Conservation (phyloP, 257 asterid species). For the Solanum bulbocastanum region DNA sequence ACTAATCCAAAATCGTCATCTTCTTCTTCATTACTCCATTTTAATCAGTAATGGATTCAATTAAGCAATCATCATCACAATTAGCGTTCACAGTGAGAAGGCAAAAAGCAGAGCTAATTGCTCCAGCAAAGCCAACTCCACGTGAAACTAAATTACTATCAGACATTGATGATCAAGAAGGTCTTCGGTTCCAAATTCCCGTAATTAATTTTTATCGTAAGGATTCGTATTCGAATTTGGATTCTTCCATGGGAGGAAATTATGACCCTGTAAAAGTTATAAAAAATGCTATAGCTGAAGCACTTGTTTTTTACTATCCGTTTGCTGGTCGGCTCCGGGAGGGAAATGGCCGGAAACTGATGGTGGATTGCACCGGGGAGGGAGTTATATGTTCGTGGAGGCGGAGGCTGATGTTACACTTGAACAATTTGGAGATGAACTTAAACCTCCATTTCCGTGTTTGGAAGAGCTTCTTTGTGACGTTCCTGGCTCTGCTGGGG, state of each 20-base stretch:
- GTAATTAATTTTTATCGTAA: background rate
- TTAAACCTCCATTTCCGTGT: conserved; percentile 14
- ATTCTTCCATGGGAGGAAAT: background rate
- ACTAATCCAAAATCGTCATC: background rate
- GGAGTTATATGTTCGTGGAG: conserved; percentile 11
- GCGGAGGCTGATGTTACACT: conserved; percentile 19
- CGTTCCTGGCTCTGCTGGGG: conserved; percentile 40
- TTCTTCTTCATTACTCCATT: background rate
- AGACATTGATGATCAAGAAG: conserved; percentile 12
- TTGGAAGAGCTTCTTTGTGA: conserved; percentile 53
- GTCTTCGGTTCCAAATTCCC: conserved; percentile 8
- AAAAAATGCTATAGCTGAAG: conserved; percentile 5
- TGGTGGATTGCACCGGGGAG: conserved; percentile 17
- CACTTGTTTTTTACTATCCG: conserved; percentile 18
- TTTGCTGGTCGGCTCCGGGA: conserved; percentile 19
- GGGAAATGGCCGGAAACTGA: conserved; percentile 4
- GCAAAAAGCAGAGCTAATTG: conserved; percentile 5
- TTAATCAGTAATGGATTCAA: background rate
- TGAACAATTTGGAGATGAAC: conserved; percentile 1
- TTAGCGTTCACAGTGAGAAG: conserved; percentile 7
- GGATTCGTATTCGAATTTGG: background rate
- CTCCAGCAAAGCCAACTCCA: conserved; percentile 13
- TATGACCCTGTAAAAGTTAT: conserved; percentile 15
- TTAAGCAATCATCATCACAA: background rate
- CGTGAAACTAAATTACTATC: conserved; percentile 7